phyloP scores from a whole-genome alignment of 345 rosid genomes.

The Clausena lansium region DNA sequence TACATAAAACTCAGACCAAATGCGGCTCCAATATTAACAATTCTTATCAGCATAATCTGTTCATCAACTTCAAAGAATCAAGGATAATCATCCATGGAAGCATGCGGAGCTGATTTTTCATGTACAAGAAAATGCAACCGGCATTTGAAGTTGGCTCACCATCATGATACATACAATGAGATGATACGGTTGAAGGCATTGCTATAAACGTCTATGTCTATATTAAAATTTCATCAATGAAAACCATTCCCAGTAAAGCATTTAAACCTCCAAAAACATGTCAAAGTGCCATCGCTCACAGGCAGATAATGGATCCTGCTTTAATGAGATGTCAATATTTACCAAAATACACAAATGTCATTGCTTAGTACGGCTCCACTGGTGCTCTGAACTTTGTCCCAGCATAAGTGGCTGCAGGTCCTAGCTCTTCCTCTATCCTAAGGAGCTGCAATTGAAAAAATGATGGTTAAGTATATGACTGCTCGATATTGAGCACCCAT shows the following conservation, averaged over 20 bases:
- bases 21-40: neutral
- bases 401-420: slow-evolving; percentile 45
- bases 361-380: slow-evolving; percentile 40
- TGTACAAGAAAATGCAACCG: neutral
- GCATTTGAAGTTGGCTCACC: too few species aligned
- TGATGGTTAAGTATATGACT: neutral
- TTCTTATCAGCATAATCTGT: neutral
- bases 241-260: neutral
- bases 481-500: neutral
- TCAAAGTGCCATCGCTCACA: neutral
- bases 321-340: too few species aligned
- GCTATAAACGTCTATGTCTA: neutral
- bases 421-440: slow-evolving; percentile 56
- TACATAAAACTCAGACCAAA: neutral
- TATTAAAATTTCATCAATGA: neutral
- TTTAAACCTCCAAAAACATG: neutral
- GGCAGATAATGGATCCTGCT: neutral
- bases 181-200: neutral
- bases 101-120: too few species aligned
- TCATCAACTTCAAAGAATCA: neutral
- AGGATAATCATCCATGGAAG: neutral
- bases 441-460: slow-evolving; percentile 40
- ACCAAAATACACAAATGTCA: neutral
- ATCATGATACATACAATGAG: neutral
- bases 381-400: slow-evolving; percentile 54